Conservation (phyloP, 257 asterid species). For the Rauvolfia tetraphylla region DNA sequence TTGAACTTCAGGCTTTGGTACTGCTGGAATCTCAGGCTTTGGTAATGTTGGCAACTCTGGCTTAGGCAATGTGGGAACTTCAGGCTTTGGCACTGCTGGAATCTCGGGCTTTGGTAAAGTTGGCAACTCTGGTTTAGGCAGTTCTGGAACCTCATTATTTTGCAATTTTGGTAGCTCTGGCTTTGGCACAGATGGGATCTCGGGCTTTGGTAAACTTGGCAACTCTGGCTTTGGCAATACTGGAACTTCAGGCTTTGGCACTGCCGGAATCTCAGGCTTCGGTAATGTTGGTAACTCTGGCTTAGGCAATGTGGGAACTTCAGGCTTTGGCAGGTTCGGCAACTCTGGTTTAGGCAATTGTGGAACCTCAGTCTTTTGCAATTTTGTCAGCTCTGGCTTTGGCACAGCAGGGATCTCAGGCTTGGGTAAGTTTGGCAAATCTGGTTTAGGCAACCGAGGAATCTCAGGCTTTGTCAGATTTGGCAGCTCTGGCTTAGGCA, state of each 20-base stretch:
- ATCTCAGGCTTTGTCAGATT: conserved; percentile 23
- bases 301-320: conserved; percentile 18
- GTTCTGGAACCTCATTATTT: conserved; percentile 21
- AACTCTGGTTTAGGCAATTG: conserved; percentile 21
- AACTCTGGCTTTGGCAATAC: background rate
- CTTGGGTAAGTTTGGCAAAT: conserved; percentile 18
- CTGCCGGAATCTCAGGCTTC: no score
- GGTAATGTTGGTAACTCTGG: conserved; percentile 19
- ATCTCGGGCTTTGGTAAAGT: conserved; percentile 24
- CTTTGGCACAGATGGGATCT: conserved; percentile 9
- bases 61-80: conserved; percentile 19
- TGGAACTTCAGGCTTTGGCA: no score
- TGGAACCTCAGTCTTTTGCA: conserved; percentile 29
- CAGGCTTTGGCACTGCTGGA: conserved; percentile 7
- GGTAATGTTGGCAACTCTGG: background rate
- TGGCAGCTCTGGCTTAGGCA: conserved; percentile 30
- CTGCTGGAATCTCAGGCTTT: background rate
- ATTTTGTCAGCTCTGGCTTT: conserved; percentile 13
- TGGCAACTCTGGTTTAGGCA: conserved; percentile 30
- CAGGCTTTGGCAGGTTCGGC: conserved; percentile 25
- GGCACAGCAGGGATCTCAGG: background rate
- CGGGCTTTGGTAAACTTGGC: conserved; percentile 18
- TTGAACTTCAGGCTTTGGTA: background rate
- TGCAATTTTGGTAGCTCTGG: conserved; percentile 15
- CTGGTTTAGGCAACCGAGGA: conserved; percentile 5